Evolutionary conservation across 805 yeast genomes (phyloP), one percentile per base, ranked within the genome.

Genomic region (Crinitomyces ghanaensis): DNA sequence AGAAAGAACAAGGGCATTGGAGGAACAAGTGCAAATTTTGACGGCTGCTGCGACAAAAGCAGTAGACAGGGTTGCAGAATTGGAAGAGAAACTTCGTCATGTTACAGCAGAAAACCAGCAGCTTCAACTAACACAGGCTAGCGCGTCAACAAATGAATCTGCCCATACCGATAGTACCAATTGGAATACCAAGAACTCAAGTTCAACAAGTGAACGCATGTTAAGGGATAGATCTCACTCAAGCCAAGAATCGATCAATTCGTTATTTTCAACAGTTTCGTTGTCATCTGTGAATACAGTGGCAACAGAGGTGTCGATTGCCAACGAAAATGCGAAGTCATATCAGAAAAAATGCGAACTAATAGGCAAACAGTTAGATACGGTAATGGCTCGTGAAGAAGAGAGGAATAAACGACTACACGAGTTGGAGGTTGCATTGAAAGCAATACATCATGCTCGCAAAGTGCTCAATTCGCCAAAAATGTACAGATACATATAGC

Each of bases 1-100:
- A 22, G 33, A 42, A 23, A 33, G 51, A 19, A 42, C 46, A 2
- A 37, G 33, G 11, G 43, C 41, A 4, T 36, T 47, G 11, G 51
- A 47, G 19, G 41, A 44, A 17, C 51, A 47, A 26, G 37, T 47
- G 29, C 32, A 44, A 29, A 31, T 37, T 6, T 33, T 47, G 18
- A 41, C 51, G 1, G 31, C 32, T n/a, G 39, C 47, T 1, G 50
- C 50, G 4, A 36, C 50, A 3, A 34, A 38, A 13, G 52, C 50
- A 5, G 43, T 44, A 7, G 51, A 40, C 26, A 22, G 44, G 26
- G 45, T 43, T 9, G 32, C 35, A 8, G 39, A 39, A 13, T 40
- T 54, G 17, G 48, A 46, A 21, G 43, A 31, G 7, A 42, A 44
- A 23, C 36, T 39, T 2, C n/a, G 29, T 5, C 15, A n/a, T 7